Evolutionary conservation across 2,329 filamentous ascomycete genomes (phyloP), one percentile per base, ranked within the genome.

Genomic region (Didymella pomorum): DNA sequence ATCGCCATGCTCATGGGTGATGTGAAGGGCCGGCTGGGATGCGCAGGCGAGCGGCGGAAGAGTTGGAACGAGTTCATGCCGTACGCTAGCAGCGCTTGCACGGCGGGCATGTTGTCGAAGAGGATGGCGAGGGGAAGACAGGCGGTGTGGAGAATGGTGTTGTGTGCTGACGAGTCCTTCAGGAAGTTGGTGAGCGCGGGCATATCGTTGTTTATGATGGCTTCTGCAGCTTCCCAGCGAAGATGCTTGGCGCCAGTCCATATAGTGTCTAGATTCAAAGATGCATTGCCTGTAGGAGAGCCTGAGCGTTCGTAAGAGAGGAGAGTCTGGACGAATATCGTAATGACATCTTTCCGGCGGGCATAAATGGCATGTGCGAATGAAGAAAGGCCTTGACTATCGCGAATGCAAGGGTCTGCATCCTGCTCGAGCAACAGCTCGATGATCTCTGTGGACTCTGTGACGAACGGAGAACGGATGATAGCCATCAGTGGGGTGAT

Each of bases 161-260:
- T 41, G 21, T 42, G 46, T 2, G 52, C 42, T 16, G 52, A 52
- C 14, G 18, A 1, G 18, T 55, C 47, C 2, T 41, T 29, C 2
- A 60, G 57, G 10, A 55, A 47, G 6, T 42, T 29, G 4, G 52
- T 48, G 14, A 60, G 57, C 9, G 57, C 43, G 16, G 45, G 21
- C 43, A 59, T 35, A 11, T 60, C 52, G 31, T 56, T 35, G 47
- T 56, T 33, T 31, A 60, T 33, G 35, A 60, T 21, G 14, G 57
- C 57, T 39, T 47, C 26, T 16, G 57, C 57, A 5, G 57, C 57
- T 41, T 60, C 57, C 57, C 57, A 60, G 25, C 41, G 52, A 20
- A 60, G 57, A 25, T 60, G 57, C 33, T 60, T 60, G 42, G 29
- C 57, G 9, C 57, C 57, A 16, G 57, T 60, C 57, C 57, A 60